Evolutionary conservation across 495 filamentous ascomycete species (phyloP).

Genomic region (Xylaria cubensis): DNA sequence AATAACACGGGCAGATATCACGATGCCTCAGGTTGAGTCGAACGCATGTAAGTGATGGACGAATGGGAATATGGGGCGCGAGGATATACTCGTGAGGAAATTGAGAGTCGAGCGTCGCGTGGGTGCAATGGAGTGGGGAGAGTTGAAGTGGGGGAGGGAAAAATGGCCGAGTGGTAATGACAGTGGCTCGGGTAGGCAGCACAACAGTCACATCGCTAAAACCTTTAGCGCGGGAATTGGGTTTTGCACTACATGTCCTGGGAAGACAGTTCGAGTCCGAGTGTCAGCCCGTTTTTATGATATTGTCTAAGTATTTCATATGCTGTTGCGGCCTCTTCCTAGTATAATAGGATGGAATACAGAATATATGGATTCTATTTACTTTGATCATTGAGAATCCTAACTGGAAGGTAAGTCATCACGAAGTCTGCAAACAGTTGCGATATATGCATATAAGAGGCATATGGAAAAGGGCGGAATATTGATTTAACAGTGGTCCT

Average conservation of each 20-base stretch:
- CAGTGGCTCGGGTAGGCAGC: neutral
- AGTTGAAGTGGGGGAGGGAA: conserved; percentile 12
- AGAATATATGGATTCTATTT: too few species aligned
- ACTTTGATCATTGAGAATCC: too few species aligned
- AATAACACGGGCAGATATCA: neutral
- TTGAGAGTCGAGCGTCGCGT: conserved; percentile 1
- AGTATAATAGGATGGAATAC: too few species aligned
- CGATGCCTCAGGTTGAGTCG: neutral
- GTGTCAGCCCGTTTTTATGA: conserved; percentile 10
- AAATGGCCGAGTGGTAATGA: conserved; percentile 29
- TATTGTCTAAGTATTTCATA: too few species aligned
- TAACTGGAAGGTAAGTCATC: too few species aligned
- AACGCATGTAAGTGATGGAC: conserved; percentile 20
- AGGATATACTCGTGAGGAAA: conserved; percentile 26
- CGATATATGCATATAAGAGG: neutral
- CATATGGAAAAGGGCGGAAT: neutral
- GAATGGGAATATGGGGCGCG: conserved; percentile 21
- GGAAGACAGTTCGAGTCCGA: conserved; percentile 23
- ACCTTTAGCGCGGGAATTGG: neutral
- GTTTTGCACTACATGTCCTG: neutral
- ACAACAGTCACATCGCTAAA: neutral
- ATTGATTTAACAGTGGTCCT: neutral
- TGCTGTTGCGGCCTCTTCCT: too few species aligned
- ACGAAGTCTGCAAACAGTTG: neutral
- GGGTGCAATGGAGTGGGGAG: conserved; percentile 13